Percentiles rank a stretch among this genome's conserved stretches.
Evolutionary conservation across 2,329 filamentous ascomycete species (phyloP).

Genomic region (Colletotrichum lentis): DNA sequence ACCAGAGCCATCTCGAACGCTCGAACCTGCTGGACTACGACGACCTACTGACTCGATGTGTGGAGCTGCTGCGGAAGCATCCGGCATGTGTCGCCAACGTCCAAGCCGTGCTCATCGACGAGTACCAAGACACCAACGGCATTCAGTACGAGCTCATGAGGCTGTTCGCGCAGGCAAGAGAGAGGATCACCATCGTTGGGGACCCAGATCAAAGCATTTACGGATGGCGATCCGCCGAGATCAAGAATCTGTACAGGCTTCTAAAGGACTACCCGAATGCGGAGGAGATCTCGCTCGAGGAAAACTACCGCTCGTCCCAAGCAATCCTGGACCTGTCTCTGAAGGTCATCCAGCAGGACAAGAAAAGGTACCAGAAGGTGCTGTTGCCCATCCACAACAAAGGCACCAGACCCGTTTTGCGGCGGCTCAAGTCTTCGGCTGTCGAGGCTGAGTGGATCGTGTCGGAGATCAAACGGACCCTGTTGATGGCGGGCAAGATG

Average conservation of each 20-base stretch:
- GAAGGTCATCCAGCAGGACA: slow-evolving; percentile 90
- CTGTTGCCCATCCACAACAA: slow-evolving; percentile 81
- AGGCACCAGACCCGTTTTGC: slow-evolving; percentile 82
- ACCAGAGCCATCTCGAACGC: slow-evolving; percentile 76
- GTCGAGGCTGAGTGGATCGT: slow-evolving; percentile 90
- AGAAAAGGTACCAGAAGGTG: slow-evolving; percentile 78
- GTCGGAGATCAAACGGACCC: slow-evolving; percentile 77
- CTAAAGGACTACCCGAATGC: slow-evolving; percentile 79
- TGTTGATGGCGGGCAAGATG: slow-evolving; percentile 75
- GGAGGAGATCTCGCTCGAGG: slow-evolving; percentile 83
- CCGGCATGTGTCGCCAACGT: slow-evolving; percentile 88
- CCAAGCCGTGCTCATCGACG: slow-evolving; percentile 90
- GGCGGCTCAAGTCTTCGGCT: slow-evolving; percentile 73
- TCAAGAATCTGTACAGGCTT: slow-evolving; percentile 84
- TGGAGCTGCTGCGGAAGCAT: slow-evolving; percentile 76
- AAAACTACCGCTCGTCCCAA: slow-evolving; percentile 93
- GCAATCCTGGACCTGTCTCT: slow-evolving; percentile 83
- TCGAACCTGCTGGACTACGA: slow-evolving; percentile 94
- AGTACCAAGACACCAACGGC: slow-evolving; percentile 96
- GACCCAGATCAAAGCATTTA: slow-evolving; percentile 99
- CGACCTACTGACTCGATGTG: slow-evolving; percentile 85
- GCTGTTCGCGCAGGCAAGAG: slow-evolving; percentile 76
- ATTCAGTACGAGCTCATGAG: slow-evolving; percentile 96
- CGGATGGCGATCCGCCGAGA: slow-evolving; percentile 91
- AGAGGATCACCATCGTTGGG: slow-evolving; percentile 91